These are phyloP conservation scores for Wallacemonas rigidus DNA, from an alignment of 208 protist species.

Conservation along the genomic window DNA sequence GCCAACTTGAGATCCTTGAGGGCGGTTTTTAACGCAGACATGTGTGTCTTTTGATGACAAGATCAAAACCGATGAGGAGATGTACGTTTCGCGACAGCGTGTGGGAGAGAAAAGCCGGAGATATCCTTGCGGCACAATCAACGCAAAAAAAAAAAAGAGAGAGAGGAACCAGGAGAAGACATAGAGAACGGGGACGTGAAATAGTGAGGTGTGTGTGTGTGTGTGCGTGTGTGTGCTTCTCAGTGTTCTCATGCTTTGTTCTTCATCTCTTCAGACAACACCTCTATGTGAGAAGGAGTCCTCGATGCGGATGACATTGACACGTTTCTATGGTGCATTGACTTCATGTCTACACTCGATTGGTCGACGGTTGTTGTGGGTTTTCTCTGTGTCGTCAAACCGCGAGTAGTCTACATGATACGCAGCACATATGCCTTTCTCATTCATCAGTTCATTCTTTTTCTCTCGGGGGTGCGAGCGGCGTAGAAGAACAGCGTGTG, in stretches of 20 bases:
- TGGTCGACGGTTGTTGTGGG: neutral
- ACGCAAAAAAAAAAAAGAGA: conserved; percentile 8
- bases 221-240: neutral
- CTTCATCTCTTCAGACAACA: no score
- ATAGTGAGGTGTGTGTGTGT: neutral
- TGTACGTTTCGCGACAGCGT: no score
- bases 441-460: neutral
- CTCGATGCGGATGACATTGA: no score
- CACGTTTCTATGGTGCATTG: no score
- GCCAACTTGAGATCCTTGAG: neutral
- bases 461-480: no score
- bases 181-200: neutral
- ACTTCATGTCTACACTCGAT: no score
- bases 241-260: no score
- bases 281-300: no score
- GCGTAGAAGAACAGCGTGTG: no score
- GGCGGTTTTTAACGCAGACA: neutral
- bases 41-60: neutral
- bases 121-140: no score
- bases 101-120: no score
- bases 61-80: no score
- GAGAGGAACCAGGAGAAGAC: conserved; percentile 15
- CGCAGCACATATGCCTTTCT: neutral
- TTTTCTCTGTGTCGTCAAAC: neutral
- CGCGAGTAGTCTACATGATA: conserved; percentile 5